A percentile compares a stretch with the other conserved stretches of the same genome.
These are phyloP conservation scores for Podospora fimiseda DNA, from an alignment of 495 filamentous ascomycete genomes.

Conservation along the genomic window DNA sequence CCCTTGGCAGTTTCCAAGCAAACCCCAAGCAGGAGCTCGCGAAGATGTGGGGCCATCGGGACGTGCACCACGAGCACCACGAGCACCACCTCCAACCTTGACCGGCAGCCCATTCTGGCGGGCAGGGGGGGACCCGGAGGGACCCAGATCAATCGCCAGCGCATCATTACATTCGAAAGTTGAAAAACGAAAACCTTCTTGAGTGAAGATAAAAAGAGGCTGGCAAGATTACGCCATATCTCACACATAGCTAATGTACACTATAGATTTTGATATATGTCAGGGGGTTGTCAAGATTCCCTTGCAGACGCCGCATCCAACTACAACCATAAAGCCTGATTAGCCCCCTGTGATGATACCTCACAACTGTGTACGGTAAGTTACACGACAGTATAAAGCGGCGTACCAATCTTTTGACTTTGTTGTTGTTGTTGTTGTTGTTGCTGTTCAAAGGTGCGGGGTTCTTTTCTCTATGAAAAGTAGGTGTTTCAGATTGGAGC, in stretches of 20 bases:
- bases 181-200: not conserved
- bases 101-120: not conserved
- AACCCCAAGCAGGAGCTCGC: not conserved
- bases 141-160: not conserved
- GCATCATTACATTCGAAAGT: not conserved
- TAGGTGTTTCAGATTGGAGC: not conserved
- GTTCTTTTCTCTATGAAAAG: not conserved
- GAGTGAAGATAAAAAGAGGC: not conserved
- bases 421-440: not conserved
- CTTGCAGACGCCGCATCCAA: not conserved
- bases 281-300: not conserved
- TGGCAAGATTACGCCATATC: not conserved
- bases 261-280: no score
- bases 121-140: not conserved
- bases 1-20: slow-evolving; percentile 1
- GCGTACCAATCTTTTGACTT: no score
- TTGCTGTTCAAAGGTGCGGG: not conserved
- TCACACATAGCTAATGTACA: no score
- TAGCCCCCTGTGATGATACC: not conserved
- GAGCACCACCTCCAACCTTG: not conserved
- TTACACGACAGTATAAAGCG: not conserved
- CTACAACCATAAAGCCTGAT: slow-evolving; percentile 4
- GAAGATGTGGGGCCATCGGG: not conserved
- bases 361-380: not conserved
- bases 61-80: not conserved